phyloP scores from a whole-genome alignment of 139 green algal genomes.

The Closterium sp. region DNA sequence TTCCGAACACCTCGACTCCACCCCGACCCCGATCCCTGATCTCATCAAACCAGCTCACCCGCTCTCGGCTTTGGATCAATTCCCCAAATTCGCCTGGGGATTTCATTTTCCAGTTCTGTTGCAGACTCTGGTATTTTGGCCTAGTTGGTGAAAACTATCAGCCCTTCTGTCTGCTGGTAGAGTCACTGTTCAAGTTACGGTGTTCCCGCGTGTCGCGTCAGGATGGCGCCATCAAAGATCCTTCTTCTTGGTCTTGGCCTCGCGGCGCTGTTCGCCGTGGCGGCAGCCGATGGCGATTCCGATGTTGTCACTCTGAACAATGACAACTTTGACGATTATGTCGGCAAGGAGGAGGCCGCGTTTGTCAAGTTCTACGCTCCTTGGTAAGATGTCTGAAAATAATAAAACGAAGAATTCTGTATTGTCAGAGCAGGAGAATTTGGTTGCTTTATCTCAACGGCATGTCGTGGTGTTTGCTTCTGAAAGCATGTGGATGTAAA shows the following conservation, averaged over 20 bases:
- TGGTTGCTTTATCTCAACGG: background rate
- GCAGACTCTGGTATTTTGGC: background rate
- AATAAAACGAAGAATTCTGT: too few species aligned
- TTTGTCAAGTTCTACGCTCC: conserved; percentile 53
- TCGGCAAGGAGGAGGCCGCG: conserved; percentile 36
- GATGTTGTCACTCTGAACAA: conserved; percentile 36
- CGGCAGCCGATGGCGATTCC: background rate
- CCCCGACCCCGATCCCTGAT: background rate
- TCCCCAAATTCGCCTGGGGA: background rate
- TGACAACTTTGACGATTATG: conserved; percentile 48
- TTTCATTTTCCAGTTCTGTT: background rate
- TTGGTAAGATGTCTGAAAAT: conserved; percentile 21
- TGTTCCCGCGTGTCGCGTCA: background rate
- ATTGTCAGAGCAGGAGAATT: too few species aligned
- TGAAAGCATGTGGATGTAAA: too few species aligned
- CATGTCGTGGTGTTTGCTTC: too few species aligned
- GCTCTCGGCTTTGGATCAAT: background rate
- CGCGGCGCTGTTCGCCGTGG: background rate
- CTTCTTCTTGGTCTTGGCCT: background rate
- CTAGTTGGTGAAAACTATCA: too few species aligned
- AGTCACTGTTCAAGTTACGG: too few species aligned
- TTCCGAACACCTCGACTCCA: background rate
- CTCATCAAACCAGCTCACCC: background rate
- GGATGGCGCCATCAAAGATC: background rate
- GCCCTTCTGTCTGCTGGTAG: too few species aligned